Evolutionary conservation across 2,329 filamentous ascomycete genomes (phyloP), one percentile per base, ranked within the genome.

Genomic region (Trichoderma semiorbis): DNA sequence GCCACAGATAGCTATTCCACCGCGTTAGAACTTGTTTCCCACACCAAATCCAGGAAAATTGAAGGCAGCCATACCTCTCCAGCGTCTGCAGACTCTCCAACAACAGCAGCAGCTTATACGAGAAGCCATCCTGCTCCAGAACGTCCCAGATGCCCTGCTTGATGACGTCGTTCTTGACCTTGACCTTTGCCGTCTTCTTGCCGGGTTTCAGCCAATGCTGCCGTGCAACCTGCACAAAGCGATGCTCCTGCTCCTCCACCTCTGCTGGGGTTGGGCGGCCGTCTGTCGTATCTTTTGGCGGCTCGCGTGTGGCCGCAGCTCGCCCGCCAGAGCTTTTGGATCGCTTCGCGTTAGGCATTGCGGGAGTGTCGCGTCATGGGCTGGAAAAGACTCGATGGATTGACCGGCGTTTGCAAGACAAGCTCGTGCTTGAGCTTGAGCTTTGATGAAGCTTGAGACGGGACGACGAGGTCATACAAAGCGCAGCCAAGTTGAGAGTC

Each of bases 71-170:
- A 28, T 83, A 93, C 91, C 88, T 92, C 81, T 99, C 96, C 72
- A 99, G 83, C 55, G 95, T 90, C 83, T 98, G 96, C 76, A 98
- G 83, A 76, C 94, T 95, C 82, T 99, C 96, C 70, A 99, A 86
- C 30, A 93, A 88, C 74, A 97, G 84, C 26, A 99, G 86, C 6
- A 92, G 92, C 79, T 90, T 92, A 80, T 92, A 90, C 39, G 89
- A 86, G 79, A 98, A 98, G 70, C 89, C 87, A 69, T 94, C 92
- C 75, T 91, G 90, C 82, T 97, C 94, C 76, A 99, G 84, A 70
- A 90, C 87, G 81, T 97, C 93, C 94, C 95, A 99, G 72, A 99
- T 91, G 78, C 93, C 90, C 76, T 90, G 89, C 84, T 97, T 97
- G 78, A 99, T 83, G 61, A 97, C 89, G 74, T 97, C 92, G 65